A percentile compares a stretch with the other conserved stretches of the same genome.
Evolutionary conservation across 305 asterid species (phyloP).

Genomic region (Fraxinus ornus): DNA sequence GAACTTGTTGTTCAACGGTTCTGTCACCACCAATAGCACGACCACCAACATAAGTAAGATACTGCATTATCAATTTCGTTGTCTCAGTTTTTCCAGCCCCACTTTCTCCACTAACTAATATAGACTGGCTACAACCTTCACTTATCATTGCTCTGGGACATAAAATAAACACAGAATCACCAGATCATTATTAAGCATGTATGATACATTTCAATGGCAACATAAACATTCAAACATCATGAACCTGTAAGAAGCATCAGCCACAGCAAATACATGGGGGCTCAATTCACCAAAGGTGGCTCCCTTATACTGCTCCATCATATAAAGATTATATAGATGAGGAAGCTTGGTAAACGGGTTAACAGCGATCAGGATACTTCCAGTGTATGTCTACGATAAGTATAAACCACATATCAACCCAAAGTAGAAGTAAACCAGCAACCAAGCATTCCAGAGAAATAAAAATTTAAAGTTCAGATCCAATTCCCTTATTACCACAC

Average conservation of each 20-base stretch:
- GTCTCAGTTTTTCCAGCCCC: conserved; percentile 99
- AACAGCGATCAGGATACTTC: conserved; percentile 95
- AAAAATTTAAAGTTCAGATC: not conserved
- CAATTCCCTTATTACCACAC: not conserved
- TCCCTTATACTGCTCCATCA: conserved; percentile 99
- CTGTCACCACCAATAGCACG: conserved; percentile 79
- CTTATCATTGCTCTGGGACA: conserved; percentile 83
- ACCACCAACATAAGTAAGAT: conserved; percentile 98
- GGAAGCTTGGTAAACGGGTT: conserved; percentile 98
- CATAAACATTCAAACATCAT: conserved; percentile 28
- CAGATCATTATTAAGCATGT: conserved; percentile 23
- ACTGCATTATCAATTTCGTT: conserved; percentile 93
- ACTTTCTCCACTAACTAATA: conserved; percentile 98
- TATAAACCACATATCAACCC: conserved; percentile 33
- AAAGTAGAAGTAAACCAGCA: conserved; percentile 7
- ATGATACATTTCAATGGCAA: conserved; percentile 19
- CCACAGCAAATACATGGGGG: conserved; percentile 99
- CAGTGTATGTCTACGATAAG: conserved; percentile 80
- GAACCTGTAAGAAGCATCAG: conserved; percentile 97
- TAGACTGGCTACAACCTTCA: conserved; percentile 85
- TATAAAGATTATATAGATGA: conserved; percentile 86
- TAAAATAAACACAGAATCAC: conserved; percentile 27
- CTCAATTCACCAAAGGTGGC: conserved; percentile 97
- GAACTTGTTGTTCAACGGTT: conserved; percentile 95
- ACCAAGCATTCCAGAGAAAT: not conserved